phyloP scores from a whole-genome alignment of 2,329 filamentous ascomycete genomes.

The Dactylellina haptotyla region DNA sequence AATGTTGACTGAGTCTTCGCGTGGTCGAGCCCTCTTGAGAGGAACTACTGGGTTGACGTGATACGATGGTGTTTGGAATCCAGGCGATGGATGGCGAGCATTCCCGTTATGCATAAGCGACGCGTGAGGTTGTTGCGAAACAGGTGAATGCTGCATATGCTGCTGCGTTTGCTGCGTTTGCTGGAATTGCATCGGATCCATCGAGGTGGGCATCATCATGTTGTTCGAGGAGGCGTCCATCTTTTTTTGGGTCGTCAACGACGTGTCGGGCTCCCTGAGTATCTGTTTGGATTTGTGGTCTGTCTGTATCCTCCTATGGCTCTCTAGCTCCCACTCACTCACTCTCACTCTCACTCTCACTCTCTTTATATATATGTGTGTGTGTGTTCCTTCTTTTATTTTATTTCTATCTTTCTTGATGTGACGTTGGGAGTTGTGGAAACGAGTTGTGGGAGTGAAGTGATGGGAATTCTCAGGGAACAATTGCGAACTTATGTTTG shows the following conservation, averaged over 20 bases:
- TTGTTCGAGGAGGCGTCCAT: conserved; percentile 58
- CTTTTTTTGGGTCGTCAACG: not conserved
- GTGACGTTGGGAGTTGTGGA: not conserved
- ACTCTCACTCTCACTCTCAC: not conserved
- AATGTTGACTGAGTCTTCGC: conserved; percentile 84
- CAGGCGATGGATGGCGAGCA: conserved; percentile 83
- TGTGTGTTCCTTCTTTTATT: too few relatives aligned
- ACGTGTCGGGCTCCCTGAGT: conserved; percentile 18
- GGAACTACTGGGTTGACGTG: conserved; percentile 87
- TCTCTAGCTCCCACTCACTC: not conserved
- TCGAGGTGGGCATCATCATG: conserved; percentile 70
- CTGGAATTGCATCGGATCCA: conserved; percentile 66
- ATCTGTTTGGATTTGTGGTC: not conserved
- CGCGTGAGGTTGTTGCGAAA: conserved; percentile 60
- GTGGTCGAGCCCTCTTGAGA: conserved; percentile 83
- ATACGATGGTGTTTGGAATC: conserved; percentile 80
- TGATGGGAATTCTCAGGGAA: not conserved
- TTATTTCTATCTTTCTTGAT: too few relatives aligned
- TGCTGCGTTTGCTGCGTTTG: conserved; percentile 27
- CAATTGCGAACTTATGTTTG: too few relatives aligned
- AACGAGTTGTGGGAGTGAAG: not conserved
- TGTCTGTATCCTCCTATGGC: too few relatives aligned
- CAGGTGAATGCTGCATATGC: conserved; percentile 45
- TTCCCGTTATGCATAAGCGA: conserved; percentile 81
- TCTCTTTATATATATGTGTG: too few relatives aligned